Conservation (phyloP, 2,329 filamentous ascomycete genomes). For the Xylaria sp. region DNA sequence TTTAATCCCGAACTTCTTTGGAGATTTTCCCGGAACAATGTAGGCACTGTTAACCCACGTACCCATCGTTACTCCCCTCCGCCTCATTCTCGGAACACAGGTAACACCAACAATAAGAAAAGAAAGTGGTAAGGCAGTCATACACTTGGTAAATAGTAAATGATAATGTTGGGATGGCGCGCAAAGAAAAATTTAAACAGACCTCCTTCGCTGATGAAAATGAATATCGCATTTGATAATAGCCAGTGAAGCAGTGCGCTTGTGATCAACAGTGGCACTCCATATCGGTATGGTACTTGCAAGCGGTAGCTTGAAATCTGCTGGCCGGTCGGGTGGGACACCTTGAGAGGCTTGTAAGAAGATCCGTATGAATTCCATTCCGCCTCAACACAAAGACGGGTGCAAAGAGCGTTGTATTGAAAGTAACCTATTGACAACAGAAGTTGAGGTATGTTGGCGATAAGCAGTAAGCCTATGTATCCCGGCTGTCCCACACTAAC, state of each 20-base stretch:
- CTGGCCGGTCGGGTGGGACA: background rate
- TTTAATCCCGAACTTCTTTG: too few relatives aligned
- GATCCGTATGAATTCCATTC: slow-evolving; percentile 6
- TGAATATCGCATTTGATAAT: background rate
- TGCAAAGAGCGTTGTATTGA: background rate
- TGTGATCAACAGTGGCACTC: background rate
- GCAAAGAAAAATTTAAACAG: background rate
- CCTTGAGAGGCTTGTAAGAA: background rate
- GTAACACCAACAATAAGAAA: too few relatives aligned
- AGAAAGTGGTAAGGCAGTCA: too few relatives aligned
- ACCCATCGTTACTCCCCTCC: too few relatives aligned
- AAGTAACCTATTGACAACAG: background rate
- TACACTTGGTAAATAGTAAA: background rate
- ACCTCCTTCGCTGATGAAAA: slow-evolving; percentile 1
- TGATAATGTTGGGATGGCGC: too few relatives aligned
- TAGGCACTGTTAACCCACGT: too few relatives aligned
- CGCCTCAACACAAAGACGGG: background rate
- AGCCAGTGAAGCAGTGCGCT: background rate
- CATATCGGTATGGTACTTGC: slow-evolving; percentile 2
- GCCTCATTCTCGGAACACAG: too few relatives aligned
- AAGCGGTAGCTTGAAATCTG: slow-evolving; percentile 9
- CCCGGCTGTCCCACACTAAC: background rate
- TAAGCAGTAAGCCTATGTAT: background rate
- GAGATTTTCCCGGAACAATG: too few relatives aligned
- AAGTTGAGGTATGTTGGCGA: background rate